Percentiles rank a stretch among this genome's conserved stretches.
These are phyloP conservation scores for Mycena olivaceomarginata DNA, from an alignment of 768 basidiomycete species.

Conservation along the genomic window DNA sequence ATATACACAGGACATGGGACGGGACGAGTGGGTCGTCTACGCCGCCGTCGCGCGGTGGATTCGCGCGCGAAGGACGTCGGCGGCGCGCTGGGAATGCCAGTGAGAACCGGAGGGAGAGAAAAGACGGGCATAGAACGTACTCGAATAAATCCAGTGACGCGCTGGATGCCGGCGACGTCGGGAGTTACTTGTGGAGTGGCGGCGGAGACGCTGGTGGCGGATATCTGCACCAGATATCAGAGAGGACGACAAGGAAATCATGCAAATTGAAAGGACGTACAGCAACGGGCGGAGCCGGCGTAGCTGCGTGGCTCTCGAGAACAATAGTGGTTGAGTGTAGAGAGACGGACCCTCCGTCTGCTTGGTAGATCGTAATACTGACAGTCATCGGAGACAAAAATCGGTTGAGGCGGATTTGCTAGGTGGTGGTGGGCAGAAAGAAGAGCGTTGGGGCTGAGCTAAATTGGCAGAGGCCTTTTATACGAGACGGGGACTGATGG, in stretches of 20 bases:
- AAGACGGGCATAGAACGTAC: background rate
- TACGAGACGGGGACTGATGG: too few relatives aligned
- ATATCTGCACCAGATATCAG: background rate
- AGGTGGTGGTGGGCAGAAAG: background rate
- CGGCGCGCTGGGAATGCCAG: background rate
- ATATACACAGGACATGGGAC: background rate
- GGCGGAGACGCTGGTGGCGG: background rate
- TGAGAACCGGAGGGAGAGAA: background rate
- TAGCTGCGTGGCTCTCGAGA: too few relatives aligned
- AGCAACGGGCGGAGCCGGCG: too few relatives aligned
- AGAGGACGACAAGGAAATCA: background rate
- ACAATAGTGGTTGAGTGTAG: background rate
- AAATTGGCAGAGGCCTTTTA: background rate
- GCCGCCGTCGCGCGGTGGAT: background rate
- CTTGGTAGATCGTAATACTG: background rate
- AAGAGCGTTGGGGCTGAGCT: background rate
- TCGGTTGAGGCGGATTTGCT: background rate
- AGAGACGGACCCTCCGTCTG: too few relatives aligned
- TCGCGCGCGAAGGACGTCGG: background rate
- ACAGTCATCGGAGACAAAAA: background rate
- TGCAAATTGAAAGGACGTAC: too few relatives aligned
- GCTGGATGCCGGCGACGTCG: background rate
- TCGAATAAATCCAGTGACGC: background rate
- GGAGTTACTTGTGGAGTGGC: background rate
- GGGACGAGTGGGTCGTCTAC: background rate